Evolutionary conservation across 202 grass and related monocot genomes (phyloP), one percentile per base, ranked within the genome.

Genomic region (Miscanthus sacchariflorus): DNA sequence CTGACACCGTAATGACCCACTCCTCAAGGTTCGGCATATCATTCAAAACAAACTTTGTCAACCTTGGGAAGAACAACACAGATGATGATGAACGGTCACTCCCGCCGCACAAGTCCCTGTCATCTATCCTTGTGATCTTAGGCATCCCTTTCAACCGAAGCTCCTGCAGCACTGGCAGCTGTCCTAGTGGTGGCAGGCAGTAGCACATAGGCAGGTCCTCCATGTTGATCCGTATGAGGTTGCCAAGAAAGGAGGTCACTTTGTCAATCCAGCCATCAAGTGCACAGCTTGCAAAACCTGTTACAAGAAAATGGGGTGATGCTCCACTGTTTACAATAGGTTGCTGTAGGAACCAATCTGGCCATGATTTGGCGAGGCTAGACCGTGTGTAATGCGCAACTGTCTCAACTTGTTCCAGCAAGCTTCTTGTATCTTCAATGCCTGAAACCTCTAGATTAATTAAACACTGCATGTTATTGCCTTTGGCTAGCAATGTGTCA

Each of bases 11-110:
- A 48, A 15, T 80, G 23, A 44, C 15, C 79, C 79, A 81, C 24
- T 81, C 79, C 33, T 68, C 79, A n/a, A 81, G 63, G 64, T 81
- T 69, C 45, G 24, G 42, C 79, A 81, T 81, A 36, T 9, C 63
- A 68, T 68, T 81, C 15, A 81, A 3, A 19, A 81, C 79, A 81
- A 81, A 81, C 9, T 1, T 81, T 81, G 42, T 81, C 33, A 81
- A 50, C 7, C 64, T 68, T 50, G 79, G 79, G 42, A 81, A 81
- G 15, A 81, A 81, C 40, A 28, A 44, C 17, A 2, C 27, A 35
- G 17, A 21, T 58, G 13, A 30, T 48, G 78, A 46, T 30, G 59
- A 43, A 28, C 12, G 6, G 13, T 81, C 4, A 13, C 79, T 27
- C 14, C 63, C 25, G 6, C 79, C 12, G 17, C 54, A 58, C 6